phyloP scores from a whole-genome alignment of 2,329 filamentous ascomycete genomes.

The Ophiostoma quercus region DNA sequence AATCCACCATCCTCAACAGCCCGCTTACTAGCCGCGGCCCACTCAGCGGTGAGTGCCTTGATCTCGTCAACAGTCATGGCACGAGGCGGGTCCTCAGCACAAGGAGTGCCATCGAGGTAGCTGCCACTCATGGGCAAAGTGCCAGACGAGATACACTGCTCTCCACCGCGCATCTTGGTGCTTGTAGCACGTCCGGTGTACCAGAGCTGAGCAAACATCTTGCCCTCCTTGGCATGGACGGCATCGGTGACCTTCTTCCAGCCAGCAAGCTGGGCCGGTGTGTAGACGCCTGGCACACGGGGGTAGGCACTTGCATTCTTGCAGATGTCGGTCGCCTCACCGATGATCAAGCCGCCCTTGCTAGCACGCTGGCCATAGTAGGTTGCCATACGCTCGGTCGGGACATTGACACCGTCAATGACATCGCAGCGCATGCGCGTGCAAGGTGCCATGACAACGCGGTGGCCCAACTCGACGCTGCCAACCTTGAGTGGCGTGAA shows the following conservation, averaged over 20 bases:
- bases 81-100: slow-evolving; percentile 42
- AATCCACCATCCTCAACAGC: slow-evolving; percentile 45
- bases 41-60: slow-evolving; percentile 53
- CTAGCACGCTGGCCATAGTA: slow-evolving; percentile 45
- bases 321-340: slow-evolving; percentile 45
- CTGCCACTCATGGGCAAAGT: slow-evolving; percentile 38
- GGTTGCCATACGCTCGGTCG: slow-evolving; percentile 33
- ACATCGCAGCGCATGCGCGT: slow-evolving; percentile 50
- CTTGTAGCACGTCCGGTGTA: slow-evolving; percentile 36
- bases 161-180: slow-evolving; percentile 37
- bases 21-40: slow-evolving; percentile 47
- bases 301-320: slow-evolving; percentile 27
- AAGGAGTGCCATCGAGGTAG: slow-evolving; percentile 29
- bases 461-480: slow-evolving; percentile 44
- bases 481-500: slow-evolving; percentile 40
- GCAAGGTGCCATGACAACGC: slow-evolving; percentile 40
- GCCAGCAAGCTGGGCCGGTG: slow-evolving; percentile 22
- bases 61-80: slow-evolving; percentile 63
- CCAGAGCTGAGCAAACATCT: slow-evolving; percentile 46
- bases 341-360: slow-evolving; percentile 40
- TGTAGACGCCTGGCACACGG: slow-evolving; percentile 23
- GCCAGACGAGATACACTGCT: slow-evolving; percentile 35
- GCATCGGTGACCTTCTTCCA: slow-evolving; percentile 26
- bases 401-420: slow-evolving; percentile 34
- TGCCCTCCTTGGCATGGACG: slow-evolving; percentile 26